Percentiles rank a stretch among this genome's conserved stretches.
Conservation (phyloP, 2,329 filamentous ascomycete genomes). For the Emergomyces africanus region DNA sequence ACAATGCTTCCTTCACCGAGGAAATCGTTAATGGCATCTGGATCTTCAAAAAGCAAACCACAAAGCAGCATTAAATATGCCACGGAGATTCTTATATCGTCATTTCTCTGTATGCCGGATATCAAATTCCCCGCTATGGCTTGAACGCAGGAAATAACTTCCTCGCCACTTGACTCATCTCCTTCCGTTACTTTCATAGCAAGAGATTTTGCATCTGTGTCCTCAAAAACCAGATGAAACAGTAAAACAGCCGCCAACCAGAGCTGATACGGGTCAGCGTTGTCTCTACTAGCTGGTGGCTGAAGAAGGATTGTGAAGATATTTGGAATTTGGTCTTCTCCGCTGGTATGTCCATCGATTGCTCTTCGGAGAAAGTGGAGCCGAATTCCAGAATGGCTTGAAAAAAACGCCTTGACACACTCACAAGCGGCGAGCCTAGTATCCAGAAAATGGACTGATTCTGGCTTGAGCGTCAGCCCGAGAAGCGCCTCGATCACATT, state of each 20-base stretch:
- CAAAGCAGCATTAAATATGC: slow-evolving; percentile 83
- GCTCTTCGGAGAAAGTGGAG: slow-evolving; percentile 77
- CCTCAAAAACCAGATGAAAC: slow-evolving; percentile 74
- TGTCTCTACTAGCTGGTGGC: slow-evolving; percentile 47
- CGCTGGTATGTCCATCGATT: slow-evolving; percentile 71
- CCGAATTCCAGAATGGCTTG: slow-evolving; percentile 65
- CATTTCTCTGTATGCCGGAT: slow-evolving; percentile 58
- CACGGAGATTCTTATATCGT: slow-evolving; percentile 66
- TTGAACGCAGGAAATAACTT: slow-evolving; percentile 90
- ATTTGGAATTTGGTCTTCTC: slow-evolving; percentile 73
- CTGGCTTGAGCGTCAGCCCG: slow-evolving; percentile 62
- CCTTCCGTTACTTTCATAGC: slow-evolving; percentile 79
- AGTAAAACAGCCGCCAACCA: slow-evolving; percentile 86
- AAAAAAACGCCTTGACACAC: slow-evolving; percentile 87
- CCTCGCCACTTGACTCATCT: slow-evolving; percentile 77
- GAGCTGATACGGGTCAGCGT: slow-evolving; percentile 67
- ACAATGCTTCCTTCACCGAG: slow-evolving; percentile 83
- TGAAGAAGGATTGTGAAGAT: slow-evolving; percentile 71
- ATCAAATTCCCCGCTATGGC: slow-evolving; percentile 77
- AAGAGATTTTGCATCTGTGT: slow-evolving; percentile 62
- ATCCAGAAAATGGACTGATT: slow-evolving; percentile 57
- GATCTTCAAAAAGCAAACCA: slow-evolving; percentile 84
- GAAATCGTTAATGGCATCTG: slow-evolving; percentile 85
- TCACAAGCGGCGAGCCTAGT: slow-evolving; percentile 74
- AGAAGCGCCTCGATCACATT: slow-evolving; percentile 92